phyloP scores from a whole-genome alignment of 1,284 basidiomycete genomes.

The Fistulinella cinereoalba region DNA sequence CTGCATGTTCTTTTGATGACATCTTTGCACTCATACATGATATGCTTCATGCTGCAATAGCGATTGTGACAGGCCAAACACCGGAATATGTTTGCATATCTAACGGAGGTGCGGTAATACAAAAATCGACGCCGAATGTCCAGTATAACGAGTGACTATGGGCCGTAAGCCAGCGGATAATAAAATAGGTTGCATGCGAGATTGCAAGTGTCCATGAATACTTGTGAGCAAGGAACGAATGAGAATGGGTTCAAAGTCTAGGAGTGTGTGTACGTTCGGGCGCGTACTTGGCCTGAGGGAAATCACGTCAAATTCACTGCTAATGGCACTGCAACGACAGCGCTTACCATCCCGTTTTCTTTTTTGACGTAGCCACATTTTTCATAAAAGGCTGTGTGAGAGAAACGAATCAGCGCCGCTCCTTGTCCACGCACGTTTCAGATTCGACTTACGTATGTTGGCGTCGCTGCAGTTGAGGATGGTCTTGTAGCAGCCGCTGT shows the following conservation, averaged over 20 bases:
- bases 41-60: conserved; percentile 8
- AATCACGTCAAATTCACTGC: conserved; percentile 3
- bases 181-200: conserved; percentile 1
- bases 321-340: not conserved
- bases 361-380: conserved; percentile 92
- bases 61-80: too few relatives aligned
- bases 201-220: conserved; percentile 7
- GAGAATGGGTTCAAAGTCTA: conserved; percentile 29
- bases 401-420: conserved; percentile 11
- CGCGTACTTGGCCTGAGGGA: conserved; percentile 52
- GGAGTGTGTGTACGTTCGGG: conserved; percentile 41
- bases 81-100: conserved; percentile 1
- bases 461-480: conserved; percentile 92
- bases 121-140: conserved; percentile 11
- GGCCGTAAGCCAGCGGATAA: conserved; percentile 4
- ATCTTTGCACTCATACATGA: conserved; percentile 14
- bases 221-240: conserved; percentile 1
- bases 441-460: conserved; percentile 79
- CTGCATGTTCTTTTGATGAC: conserved; percentile 22
- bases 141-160: conserved; percentile 6
- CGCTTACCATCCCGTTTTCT: conserved; percentile 82
- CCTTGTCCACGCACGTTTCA: conserved; percentile 8
- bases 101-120: conserved; percentile 18
- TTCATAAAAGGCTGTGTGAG: conserved; percentile 86
- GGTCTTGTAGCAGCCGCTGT: conserved; percentile 87